Conservation (phyloP, 2,329 filamentous ascomycete species). For the Trichoderma afroharzianum region DNA sequence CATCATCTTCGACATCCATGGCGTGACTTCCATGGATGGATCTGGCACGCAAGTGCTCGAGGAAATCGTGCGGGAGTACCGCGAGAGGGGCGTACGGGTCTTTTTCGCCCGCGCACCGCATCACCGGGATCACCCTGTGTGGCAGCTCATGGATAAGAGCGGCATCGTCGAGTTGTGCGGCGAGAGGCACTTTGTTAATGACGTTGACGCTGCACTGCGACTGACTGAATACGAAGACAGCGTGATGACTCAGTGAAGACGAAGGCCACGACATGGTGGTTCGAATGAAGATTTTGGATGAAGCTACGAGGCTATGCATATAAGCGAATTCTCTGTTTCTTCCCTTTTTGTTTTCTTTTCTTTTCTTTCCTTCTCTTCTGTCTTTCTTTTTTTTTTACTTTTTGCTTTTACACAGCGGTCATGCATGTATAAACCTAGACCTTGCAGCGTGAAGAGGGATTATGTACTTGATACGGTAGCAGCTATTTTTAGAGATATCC, state of each 20-base stretch:
- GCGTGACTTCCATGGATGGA: constrained; percentile 91
- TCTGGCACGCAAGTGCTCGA: constrained; percentile 87
- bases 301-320: background rate
- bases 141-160: constrained; percentile 68
- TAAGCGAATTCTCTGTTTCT: background rate
- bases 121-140: constrained; percentile 53
- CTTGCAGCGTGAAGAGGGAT: background rate
- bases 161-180: constrained; percentile 84
- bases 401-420: constrained; percentile 10
- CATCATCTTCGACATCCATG: constrained; percentile 94
- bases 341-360: background rate
- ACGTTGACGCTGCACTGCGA: constrained; percentile 79
- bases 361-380: background rate
- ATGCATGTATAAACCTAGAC: constrained; percentile 12
- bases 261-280: background rate
- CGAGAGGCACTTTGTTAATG: constrained; percentile 69
- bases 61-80: constrained; percentile 82
- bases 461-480: constrained; percentile 11
- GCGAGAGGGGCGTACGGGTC: constrained; percentile 70
- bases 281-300: background rate
- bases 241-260: constrained; percentile 19
- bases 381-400: background rate
- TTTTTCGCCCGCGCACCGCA: constrained; percentile 64
- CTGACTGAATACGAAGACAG: constrained; percentile 71
- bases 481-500: constrained; percentile 7